Conservation (phyloP, 441 rosid genomes). For the Populus hybrid region DNA sequence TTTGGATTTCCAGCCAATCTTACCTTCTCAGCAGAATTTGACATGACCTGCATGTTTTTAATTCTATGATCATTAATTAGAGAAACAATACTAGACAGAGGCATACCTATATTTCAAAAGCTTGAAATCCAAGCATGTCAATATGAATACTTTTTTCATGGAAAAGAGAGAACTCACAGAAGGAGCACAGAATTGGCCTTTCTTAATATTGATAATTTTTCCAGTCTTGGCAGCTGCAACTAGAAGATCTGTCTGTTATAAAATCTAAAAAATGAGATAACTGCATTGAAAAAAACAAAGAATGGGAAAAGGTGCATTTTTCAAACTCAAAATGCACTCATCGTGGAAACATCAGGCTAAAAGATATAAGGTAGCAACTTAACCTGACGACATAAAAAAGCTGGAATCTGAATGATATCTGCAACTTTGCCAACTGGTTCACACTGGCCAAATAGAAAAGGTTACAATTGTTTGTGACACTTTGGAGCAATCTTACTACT, state of each 20-base stretch:
- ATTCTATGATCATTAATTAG: conserved; percentile 9
- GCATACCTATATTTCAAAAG: conserved; percentile 2
- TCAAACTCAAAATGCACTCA: conserved; percentile 7
- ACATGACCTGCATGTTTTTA: conserved; percentile 62
- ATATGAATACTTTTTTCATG: conserved; percentile 5
- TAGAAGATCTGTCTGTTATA: conserved; percentile 78
- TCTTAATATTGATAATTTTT: conserved; percentile 80
- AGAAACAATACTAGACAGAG: conserved; percentile 1
- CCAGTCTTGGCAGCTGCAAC: conserved; percentile 93
- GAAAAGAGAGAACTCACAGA: conserved; percentile 49
- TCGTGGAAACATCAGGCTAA: conserved; percentile 13
- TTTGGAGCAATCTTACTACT: not conserved
- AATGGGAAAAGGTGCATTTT: not conserved
- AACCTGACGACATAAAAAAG: conserved; percentile 95
- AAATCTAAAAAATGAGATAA: not conserved
- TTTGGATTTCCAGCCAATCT: conserved; percentile 82
- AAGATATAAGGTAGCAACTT: conserved; percentile 11
- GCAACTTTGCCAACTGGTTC: conserved; percentile 79
- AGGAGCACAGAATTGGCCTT: conserved; percentile 92
- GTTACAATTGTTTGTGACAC: conserved; percentile 13
- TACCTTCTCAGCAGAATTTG: conserved; percentile 78
- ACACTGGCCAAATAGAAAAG: conserved; percentile 45
- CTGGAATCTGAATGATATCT: conserved; percentile 94
- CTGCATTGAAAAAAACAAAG: conserved; percentile 8
- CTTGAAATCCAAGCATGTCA: conserved; percentile 1